Conservation (phyloP, 2,329 filamentous ascomycete species). For the Trichoderma afroharzianum region DNA sequence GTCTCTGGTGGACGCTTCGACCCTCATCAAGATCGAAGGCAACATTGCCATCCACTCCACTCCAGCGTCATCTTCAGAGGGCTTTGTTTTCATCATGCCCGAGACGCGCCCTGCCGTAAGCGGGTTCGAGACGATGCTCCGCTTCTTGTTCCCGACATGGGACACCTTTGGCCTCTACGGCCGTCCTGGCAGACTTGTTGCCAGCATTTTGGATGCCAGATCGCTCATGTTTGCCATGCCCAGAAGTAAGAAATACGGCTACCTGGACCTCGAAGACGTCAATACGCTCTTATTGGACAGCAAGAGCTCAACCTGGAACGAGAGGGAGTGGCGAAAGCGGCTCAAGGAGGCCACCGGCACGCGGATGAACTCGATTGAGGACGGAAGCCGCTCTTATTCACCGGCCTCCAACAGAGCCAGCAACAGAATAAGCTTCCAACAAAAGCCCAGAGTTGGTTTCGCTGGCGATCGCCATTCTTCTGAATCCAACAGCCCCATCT, state of each 20-base stretch:
- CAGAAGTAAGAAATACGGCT: slow-evolving; percentile 80
- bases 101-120: slow-evolving; percentile 87
- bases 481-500: slow-evolving; percentile 36
- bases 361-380: slow-evolving; percentile 65
- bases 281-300: slow-evolving; percentile 70
- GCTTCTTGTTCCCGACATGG: slow-evolving; percentile 89
- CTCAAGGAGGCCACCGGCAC: slow-evolving; percentile 84
- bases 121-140: slow-evolving; percentile 92
- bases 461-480: slow-evolving; percentile 55
- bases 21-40: slow-evolving; percentile 89
- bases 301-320: slow-evolving; percentile 70
- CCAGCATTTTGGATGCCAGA: slow-evolving; percentile 79
- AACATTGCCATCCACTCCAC: slow-evolving; percentile 81
- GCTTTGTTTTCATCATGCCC: slow-evolving; percentile 97
- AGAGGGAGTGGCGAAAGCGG: slow-evolving; percentile 83
- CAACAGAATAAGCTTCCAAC: slow-evolving; percentile 51
- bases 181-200: slow-evolving; percentile 78
- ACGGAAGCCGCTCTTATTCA: slow-evolving; percentile 44
- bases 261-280: slow-evolving; percentile 85
- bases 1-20: slow-evolving; percentile 89
- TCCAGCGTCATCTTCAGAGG: slow-evolving; percentile 75
- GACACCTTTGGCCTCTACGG: slow-evolving; percentile 92
- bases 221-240: slow-evolving; percentile 99
- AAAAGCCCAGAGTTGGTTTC: slow-evolving; percentile 46
- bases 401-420: slow-evolving; percentile 57